Base-by-base conservation (phyloP, 768 basidiomycete genomes). In the Lactarius trivialis region DNA sequence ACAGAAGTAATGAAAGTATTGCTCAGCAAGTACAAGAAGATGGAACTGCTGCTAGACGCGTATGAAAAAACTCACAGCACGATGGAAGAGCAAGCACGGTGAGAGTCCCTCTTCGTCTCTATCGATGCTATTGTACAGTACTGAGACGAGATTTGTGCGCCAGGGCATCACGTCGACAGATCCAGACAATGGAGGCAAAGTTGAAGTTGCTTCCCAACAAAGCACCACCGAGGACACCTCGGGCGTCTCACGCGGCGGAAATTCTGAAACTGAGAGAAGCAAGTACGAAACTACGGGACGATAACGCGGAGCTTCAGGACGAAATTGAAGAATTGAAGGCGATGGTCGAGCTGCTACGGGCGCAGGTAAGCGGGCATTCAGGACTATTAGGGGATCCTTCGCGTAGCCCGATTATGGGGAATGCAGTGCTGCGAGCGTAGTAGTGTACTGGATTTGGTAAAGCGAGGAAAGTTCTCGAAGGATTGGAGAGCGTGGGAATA, bases 321-420 rank as follows among this genome's bases (percentile, higher is more conserved):
- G 82, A 84, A 65, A 72, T 82, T 43, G 82, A 90, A 64, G 88
- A 89, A 68, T 71, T 91, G 73, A 79, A 79, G 60, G 85, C 83
- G 26, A 89, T 87, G 79, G 77, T 91, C 12, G 88, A 91, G 67
- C 68, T 83, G 24, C 71, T 90, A 68, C 86, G 81, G 66, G 80
- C 77, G 53, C 81, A 84, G 67, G 73, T 80, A 53, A 81, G 76
- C 58, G 83, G 83, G 9, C 73, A 74, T 52, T 74, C 70, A 4
- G 77, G 76, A 4, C 67, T 79, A 52, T 70, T 83, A 24, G 78
- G 78, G 55, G 80, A 82, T 57, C 77, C 81, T 4, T 76, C 79
- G 56, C 72, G 76, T 43, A 80, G 80, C 67, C 72, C 80, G 17
- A 55, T 62, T 11, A 34, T 66, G 45, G 50, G 55, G 3, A 58